Evolutionary conservation across 768 basidiomycete genomes (phyloP), one percentile per base, ranked within the genome.

Genomic region (Amanita pseudoporphyria): DNA sequence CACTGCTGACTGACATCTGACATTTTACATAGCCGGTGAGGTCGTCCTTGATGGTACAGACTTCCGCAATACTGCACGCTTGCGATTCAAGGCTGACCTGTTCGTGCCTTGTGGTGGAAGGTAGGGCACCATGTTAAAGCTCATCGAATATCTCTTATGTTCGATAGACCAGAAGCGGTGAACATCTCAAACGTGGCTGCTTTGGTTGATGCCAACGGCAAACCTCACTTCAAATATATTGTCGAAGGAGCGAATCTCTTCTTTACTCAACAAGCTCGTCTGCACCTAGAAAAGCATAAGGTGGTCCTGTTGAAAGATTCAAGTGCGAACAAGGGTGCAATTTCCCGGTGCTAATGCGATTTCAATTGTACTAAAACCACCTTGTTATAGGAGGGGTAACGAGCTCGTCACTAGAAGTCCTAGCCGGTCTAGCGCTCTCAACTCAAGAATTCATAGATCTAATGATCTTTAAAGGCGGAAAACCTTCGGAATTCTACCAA

Each of bases 81-180:
- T 99, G 54, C 77, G 95, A 54, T 96, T 91, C 81, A 97, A 96
- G 76, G 87, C 92, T 5, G 96, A 99, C 61, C 63, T 99, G 40
- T 90, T 99, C 56, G 95, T 99, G 1, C 96, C 96, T 44, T 99
- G 96, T 61, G 95, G 95, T 67, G 95, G 93, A 44, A 80, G 90
- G 73, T 81, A 53, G 57, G 76, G 67, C 12, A 47, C 5, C 9
- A n/a, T 39, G 26, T 18, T 39, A 6, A 24, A n/a, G 30, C 7
- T 13, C 28, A 26, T 10, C 19, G 4, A 52, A 7, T 28, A 28
- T 3, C 19, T 51, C 41, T 33, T 13, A 37, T 30, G 33, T 14
- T 28, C 40, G 55, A 2, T 51, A 79, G 83, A 24, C 93, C 94
- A 4, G 93, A 95, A 63, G 91, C 96, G 1, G 84, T 99, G 64